Evolutionary conservation across 805 yeast genomes (phyloP), one percentile per base, ranked within the genome.

Genomic region (Pichia exigua): DNA sequence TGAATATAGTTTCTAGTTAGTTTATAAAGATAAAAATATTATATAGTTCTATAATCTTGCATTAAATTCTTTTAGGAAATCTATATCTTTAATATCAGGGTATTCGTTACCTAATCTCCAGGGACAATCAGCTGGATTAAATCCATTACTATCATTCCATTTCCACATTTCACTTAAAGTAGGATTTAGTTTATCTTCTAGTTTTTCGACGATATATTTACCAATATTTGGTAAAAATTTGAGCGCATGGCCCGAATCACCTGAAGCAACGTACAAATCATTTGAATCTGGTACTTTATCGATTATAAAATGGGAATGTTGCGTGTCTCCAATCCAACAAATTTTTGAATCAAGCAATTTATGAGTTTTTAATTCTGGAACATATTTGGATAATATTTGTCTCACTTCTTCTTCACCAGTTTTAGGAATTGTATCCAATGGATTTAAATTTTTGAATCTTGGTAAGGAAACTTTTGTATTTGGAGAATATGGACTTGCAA

Each of bases 361-460:
- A 49, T 70, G 73, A 45, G 68, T 60, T 2, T 68, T 66, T 26
- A 76, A 56, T 13, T 72, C 74, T 2, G 80, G 79, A 10, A 75
- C 53, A 43, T 65, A 65, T 45, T 63, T 63, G 3, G 54, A 61
- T 41, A 76, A 54, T 3, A 74, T 52, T 13, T 48, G 46, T 40
- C 64, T 66, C 7, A 70, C 71, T 40, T 66, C 66, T 0, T n/a
- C 27, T 20, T 62, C 61, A 18, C 70, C 67, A 2, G 54, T 47
- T 11, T 18, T 45, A 1, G 77, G 77, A 58, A 73, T 68, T 0
- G 75, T 73, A 53, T 72, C 73, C 0, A 48, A 15, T 12, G 68
- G 69, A 54, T 62, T 49, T n/a, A 63, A 56, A 21, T 56, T 57
- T 38, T 71, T 64, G 52, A 62, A 73, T 44, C 73, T 56, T 11